Percentiles rank a stretch among this genome's conserved stretches.
Conservation (phyloP, 768 basidiomycete species). For the Termitomyces sp. region DNA sequence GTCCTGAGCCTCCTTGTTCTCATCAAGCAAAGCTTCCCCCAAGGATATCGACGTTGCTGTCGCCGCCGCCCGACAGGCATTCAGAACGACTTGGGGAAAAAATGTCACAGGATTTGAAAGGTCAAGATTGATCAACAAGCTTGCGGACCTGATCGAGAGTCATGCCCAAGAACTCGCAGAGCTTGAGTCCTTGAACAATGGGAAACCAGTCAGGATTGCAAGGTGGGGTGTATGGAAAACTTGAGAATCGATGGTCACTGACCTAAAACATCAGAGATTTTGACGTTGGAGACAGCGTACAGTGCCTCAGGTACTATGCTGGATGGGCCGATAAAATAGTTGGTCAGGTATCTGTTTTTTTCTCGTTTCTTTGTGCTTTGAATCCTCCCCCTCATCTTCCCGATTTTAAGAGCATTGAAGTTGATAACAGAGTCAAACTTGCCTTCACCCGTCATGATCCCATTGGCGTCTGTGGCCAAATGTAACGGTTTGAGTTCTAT, state of each 20-base stretch:
- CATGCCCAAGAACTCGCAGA: conserved; percentile 80
- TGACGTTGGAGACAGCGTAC: conserved; percentile 76
- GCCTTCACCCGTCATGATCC: conserved; percentile 89
- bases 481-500: conserved; percentile 41
- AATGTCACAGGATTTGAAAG: conserved; percentile 83
- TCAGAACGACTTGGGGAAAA: conserved; percentile 86
- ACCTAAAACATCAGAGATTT: conserved; percentile 49
- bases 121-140: conserved; percentile 75
- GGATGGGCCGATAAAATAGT: conserved; percentile 95
- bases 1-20: not conserved
- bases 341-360: conserved; percentile 61
- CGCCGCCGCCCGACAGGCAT: conserved; percentile 76
- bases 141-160: conserved; percentile 88
- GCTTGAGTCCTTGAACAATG: conserved; percentile 85
- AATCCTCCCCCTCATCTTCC: conserved; percentile 4
- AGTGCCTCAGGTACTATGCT: conserved; percentile 86
- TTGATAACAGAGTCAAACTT: conserved; percentile 75
- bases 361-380: not conserved
- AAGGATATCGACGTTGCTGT: conserved; percentile 86
- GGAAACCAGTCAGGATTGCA: conserved; percentile 72
- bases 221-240: conserved; percentile 19
- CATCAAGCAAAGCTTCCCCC: conserved; percentile 43
- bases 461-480: conserved; percentile 93
- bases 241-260: not conserved
- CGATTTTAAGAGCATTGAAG: conserved; percentile 62